These are phyloP conservation scores for Phaeotremella fagi DNA, from an alignment of 768 basidiomycete genomes.

Conservation along the genomic window DNA sequence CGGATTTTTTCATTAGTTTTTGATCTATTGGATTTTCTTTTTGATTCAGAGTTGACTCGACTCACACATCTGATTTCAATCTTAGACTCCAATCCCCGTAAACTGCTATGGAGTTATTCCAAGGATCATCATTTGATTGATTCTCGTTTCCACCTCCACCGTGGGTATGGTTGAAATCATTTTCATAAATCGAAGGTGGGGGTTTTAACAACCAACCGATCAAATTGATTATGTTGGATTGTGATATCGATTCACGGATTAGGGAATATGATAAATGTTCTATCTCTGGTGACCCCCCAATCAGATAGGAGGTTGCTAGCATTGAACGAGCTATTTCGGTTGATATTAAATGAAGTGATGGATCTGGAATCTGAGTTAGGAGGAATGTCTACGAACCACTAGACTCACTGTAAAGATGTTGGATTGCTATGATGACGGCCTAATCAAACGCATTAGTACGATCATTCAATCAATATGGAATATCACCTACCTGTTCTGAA, in stretches of 20 bases:
- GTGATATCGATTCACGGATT: slow-evolving; percentile 68
- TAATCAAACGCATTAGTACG: slow-evolving; percentile 24
- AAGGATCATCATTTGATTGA: too few species aligned
- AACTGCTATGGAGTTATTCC: slow-evolving; percentile 2
- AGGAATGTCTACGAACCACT: slow-evolving; percentile 3
- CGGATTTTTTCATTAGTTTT: too few species aligned
- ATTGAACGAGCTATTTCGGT: slow-evolving; percentile 78
- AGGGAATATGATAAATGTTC: slow-evolving; percentile 71
- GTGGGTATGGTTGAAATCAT: too few species aligned
- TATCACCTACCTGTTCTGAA: slow-evolving; percentile 66
- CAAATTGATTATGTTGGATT: slow-evolving; percentile 71
- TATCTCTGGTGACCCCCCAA: slow-evolving; percentile 83
- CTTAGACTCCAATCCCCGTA: slow-evolving; percentile 32
- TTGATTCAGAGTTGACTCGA: not conserved
- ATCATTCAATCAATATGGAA: too few species aligned
- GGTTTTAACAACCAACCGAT: slow-evolving; percentile 63
- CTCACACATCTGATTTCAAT: slow-evolving; percentile 40
- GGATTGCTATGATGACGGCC: slow-evolving; percentile 50
- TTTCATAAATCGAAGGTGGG: slow-evolving; percentile 50
- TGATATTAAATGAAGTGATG: slow-evolving; percentile 75
- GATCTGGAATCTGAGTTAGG: slow-evolving; percentile 53
- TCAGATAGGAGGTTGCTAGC: slow-evolving; percentile 74
- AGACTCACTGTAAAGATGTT: slow-evolving; percentile 60
- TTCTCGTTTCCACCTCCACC: too few species aligned
- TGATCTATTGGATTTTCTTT: too few species aligned